These are phyloP conservation scores for Eremochloa ophiuroides DNA, from an alignment of 176 grass and related monocot genomes.

Conservation along the genomic window DNA sequence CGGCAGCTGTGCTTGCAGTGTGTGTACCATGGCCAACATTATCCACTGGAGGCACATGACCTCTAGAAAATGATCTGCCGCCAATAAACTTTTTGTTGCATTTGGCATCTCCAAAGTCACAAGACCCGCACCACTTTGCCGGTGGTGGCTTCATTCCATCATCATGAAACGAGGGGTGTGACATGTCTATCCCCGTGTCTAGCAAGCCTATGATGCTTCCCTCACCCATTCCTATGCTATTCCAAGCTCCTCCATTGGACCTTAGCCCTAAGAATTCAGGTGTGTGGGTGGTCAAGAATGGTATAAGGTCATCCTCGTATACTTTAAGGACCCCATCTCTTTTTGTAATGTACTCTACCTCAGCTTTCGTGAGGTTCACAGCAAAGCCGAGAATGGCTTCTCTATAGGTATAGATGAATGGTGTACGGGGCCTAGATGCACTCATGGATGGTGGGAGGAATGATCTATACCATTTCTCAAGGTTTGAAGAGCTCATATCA, in stretches of 20 bases:
- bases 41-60: neutral
- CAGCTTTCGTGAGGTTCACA: constrained; percentile 29
- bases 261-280: constrained; percentile 41
- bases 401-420: constrained; percentile 48
- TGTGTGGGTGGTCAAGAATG: constrained; percentile 48
- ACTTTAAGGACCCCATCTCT: constrained; percentile 36
- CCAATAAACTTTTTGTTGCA: constrained; percentile 58
- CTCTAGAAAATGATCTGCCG: neutral
- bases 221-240: constrained; percentile 37
- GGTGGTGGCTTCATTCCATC: constrained; percentile 38
- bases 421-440: neutral
- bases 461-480: constrained; percentile 52
- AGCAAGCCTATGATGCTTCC: constrained; percentile 43
- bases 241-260: constrained; percentile 11
- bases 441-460: constrained; percentile 29
- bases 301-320: constrained; percentile 9
- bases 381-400: constrained; percentile 38
- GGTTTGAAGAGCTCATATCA: neutral
- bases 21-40: constrained; percentile 49
- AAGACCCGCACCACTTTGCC: constrained; percentile 39
- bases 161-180: constrained; percentile 49
- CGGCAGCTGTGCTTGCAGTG: constrained; percentile 49
- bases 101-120: neutral
- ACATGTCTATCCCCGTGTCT: constrained; percentile 33
- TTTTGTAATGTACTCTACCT: constrained; percentile 13